Percentiles rank a stretch among this genome's conserved stretches.
phyloP scores from a whole-genome alignment of 768 basidiomycete genomes.

The Fomitopsis serialis region DNA sequence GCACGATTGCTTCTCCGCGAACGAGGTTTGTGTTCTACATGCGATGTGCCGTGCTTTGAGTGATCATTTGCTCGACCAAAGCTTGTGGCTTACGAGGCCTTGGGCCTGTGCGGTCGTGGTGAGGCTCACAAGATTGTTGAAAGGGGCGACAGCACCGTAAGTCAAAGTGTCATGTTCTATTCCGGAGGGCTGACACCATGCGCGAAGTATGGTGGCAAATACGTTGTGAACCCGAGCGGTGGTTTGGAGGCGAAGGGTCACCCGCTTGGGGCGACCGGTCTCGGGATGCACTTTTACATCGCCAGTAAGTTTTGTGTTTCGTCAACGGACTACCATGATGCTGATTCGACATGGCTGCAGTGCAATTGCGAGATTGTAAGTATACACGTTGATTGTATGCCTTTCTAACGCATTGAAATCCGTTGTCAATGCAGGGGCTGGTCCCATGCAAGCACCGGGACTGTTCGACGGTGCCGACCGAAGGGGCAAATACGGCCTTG shows the following conservation, averaged over 20 bases:
- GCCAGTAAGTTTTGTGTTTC: conserved; percentile 57
- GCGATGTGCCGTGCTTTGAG: too few species aligned
- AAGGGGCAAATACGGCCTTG: conserved; percentile 74
- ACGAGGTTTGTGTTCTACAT: conserved; percentile 70
- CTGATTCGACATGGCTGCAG: conserved; percentile 35
- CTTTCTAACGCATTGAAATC: too few species aligned
- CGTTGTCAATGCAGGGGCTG: conserved; percentile 51
- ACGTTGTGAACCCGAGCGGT: conserved; percentile 79
- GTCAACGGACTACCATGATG: too few species aligned
- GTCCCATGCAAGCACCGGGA: conserved; percentile 76
- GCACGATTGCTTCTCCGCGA: conserved; percentile 82
- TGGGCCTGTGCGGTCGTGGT: conserved; percentile 62
- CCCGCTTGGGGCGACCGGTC: conserved; percentile 76
- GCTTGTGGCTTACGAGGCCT: conserved; percentile 79
- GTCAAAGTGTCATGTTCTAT: conserved; percentile 11
- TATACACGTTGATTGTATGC: background rate
- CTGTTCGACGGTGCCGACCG: conserved; percentile 57
- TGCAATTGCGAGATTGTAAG: conserved; percentile 72
- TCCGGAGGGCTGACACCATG: background rate
- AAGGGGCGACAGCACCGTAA: conserved; percentile 71
- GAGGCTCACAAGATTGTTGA: conserved; percentile 75
- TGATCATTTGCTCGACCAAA: too few species aligned
- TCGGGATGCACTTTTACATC: conserved; percentile 87
- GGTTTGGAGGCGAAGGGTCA: conserved; percentile 86
- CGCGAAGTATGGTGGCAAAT: conserved; percentile 77